Evolutionary conservation across 2,329 filamentous ascomycete species (phyloP).

Genomic region (Colletotrichum liriopes): DNA sequence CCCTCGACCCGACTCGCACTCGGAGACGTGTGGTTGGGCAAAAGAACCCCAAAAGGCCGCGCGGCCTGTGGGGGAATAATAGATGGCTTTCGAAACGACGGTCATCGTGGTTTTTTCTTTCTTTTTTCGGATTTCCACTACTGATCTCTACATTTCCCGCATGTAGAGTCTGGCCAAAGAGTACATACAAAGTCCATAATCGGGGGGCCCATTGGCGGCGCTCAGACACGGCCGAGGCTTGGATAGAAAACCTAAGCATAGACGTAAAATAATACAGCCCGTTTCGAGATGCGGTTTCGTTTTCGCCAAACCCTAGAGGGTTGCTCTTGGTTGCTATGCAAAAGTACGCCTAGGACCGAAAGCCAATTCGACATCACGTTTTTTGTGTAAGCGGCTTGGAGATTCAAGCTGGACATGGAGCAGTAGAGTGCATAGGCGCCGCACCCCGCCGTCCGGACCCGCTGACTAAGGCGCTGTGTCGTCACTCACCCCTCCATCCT

Average conservation of each 20-base stretch:
- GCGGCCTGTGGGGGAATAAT: constrained; percentile 2
- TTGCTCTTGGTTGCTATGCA: no score
- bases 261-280: constrained; percentile 13
- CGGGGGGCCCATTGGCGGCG: not conserved
- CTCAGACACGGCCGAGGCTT: constrained; percentile 18
- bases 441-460: not conserved
- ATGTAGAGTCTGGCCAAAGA: not conserved
- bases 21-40: not conserved
- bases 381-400: not conserved
- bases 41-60: not conserved
- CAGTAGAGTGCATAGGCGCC: not conserved
- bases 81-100: not conserved
- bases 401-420: not conserved
- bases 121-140: not conserved
- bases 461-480: constrained; percentile 21
- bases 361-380: not conserved
- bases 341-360: not conserved
- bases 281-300: not conserved
- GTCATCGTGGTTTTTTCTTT: not conserved
- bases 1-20: not conserved
- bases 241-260: constrained; percentile 22
- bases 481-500: constrained; percentile 19
- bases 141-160: not conserved
- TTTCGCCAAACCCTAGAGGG: not conserved
- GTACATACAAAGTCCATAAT: not conserved